Evolutionary conservation across 1,139 yeast species (phyloP).

Genomic region (Pichia norvegensis): DNA sequence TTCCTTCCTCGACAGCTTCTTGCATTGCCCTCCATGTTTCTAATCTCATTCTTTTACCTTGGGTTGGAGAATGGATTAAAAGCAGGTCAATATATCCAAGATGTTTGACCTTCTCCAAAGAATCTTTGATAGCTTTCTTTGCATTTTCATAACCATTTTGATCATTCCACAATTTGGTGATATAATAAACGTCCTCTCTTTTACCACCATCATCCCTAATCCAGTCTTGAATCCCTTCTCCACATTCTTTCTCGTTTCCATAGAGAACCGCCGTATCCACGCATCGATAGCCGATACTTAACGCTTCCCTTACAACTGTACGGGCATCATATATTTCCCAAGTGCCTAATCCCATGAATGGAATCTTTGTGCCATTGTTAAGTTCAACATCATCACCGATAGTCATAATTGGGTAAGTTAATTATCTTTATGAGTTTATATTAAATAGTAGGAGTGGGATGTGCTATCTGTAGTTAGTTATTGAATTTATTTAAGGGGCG

Average conservation of each 20-base stretch:
- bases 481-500: background rate
- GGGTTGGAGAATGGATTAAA: slow-evolving; percentile 54
- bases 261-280: slow-evolving; percentile 57
- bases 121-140: slow-evolving; percentile 42
- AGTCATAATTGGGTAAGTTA: background rate
- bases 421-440: no score
- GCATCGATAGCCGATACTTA: slow-evolving; percentile 42
- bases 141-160: slow-evolving; percentile 56
- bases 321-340: slow-evolving; percentile 39
- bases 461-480: background rate
- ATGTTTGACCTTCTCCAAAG: slow-evolving; percentile 43
- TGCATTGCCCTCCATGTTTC: slow-evolving; percentile 59
- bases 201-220: slow-evolving; percentile 39
- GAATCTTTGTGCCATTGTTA: slow-evolving; percentile 35
- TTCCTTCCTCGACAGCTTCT: slow-evolving; percentile 52
- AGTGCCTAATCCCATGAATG: slow-evolving; percentile 43
- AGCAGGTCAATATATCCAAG: slow-evolving; percentile 46
- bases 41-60: slow-evolving; percentile 43
- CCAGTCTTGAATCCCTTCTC: slow-evolving; percentile 46
- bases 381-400: slow-evolving; percentile 14
- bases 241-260: slow-evolving; percentile 50
- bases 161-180: slow-evolving; percentile 59
- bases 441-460: background rate
- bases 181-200: slow-evolving; percentile 59
- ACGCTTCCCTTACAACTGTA: slow-evolving; percentile 39